Evolutionary conservation across 1,284 basidiomycete species (phyloP), one percentile per base, ranked within the genome.

Genomic region (Sphaerobolus stellatus): DNA sequence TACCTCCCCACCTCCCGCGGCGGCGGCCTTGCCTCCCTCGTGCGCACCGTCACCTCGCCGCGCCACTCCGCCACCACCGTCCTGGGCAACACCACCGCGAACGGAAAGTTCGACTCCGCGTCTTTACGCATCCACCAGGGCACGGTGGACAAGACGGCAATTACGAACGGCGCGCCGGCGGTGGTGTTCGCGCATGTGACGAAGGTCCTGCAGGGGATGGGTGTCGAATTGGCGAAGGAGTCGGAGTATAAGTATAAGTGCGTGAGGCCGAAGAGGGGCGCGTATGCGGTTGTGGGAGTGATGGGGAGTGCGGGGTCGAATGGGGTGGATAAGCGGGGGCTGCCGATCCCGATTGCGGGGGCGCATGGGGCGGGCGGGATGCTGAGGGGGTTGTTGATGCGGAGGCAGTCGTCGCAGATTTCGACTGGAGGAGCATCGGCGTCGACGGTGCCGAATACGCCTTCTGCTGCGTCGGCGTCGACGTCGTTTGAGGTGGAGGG

Each of bases 121-220:
- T 83, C 82, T 53, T 75, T 98, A 50, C 84, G 92, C 14, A 82
- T 91, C 40, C 96, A 98, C 66, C 88, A 92, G 60, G 95, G 96
- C 61, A 88, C 95, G 1, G 90, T 99, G 27, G 96, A 98, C 70
- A 90, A 92, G 66, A 88, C 88, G 22, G 96, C 89, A 36, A 83
- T 98, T 59, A 97, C 95, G 8, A 92, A 88, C 6, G 81, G 85
- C 18, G 76, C 86, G 14, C 95, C 96, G 13, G 81, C 84, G 5
- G 89, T 93, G 59, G 93, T 98, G 41, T 92, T 99, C 76, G 81
- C 79, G 57, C 90, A 94, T 66, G 83, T 98, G 31, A 79, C 82
- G 62, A 77, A 79, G 56, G 89, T 94, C 16, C 76, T 99, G 54
- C 81, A 86, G 62, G 82, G 81, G 40, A 95, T 99, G 92, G 97